Conservation (phyloP, 768 basidiomycete genomes). For the Gloeophyllum trabeum region DNA sequence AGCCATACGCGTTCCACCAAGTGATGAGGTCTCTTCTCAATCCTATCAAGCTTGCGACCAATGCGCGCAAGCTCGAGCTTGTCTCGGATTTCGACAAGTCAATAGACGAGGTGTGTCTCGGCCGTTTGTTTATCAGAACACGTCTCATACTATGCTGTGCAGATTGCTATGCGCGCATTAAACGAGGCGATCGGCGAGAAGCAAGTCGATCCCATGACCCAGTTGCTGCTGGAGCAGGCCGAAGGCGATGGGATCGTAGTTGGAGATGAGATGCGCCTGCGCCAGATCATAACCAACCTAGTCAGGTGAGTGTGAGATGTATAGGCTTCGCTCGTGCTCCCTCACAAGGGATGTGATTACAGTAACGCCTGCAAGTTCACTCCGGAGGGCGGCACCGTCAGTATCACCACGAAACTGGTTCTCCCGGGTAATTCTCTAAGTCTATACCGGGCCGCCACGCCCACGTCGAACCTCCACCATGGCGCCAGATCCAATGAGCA, state of each 20-base stretch:
- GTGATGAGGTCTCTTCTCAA: constrained; percentile 66
- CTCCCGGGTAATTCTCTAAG: constrained; percentile 9
- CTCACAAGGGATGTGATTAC: too few relatives aligned
- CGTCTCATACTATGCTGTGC: too few relatives aligned
- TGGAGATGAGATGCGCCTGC: constrained; percentile 73
- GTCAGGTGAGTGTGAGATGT: constrained; percentile 30
- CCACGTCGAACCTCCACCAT: not conserved
- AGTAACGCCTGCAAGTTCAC: constrained; percentile 78
- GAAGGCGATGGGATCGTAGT: constrained; percentile 60
- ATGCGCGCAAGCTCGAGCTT: constrained; percentile 57
- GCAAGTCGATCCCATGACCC: constrained; percentile 34
- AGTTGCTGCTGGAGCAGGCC: constrained; percentile 32
- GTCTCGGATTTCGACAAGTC: constrained; percentile 55
- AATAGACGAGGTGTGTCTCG: constrained; percentile 46
- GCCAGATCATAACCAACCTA: constrained; percentile 78
- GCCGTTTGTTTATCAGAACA: not conserved
- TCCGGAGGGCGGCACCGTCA: constrained; percentile 53
- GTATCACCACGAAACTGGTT: constrained; percentile 55
- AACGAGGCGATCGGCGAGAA: too few relatives aligned
- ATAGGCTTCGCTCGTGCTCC: too few relatives aligned
- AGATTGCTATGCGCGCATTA: too few relatives aligned
- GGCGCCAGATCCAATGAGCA: not conserved
- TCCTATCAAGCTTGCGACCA: constrained; percentile 54
- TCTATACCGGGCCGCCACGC: not conserved
- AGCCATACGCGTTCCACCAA: constrained; percentile 69